These are phyloP conservation scores for Populus pruinosa DNA, from an alignment of 345 rosid species.

Conservation along the genomic window DNA sequence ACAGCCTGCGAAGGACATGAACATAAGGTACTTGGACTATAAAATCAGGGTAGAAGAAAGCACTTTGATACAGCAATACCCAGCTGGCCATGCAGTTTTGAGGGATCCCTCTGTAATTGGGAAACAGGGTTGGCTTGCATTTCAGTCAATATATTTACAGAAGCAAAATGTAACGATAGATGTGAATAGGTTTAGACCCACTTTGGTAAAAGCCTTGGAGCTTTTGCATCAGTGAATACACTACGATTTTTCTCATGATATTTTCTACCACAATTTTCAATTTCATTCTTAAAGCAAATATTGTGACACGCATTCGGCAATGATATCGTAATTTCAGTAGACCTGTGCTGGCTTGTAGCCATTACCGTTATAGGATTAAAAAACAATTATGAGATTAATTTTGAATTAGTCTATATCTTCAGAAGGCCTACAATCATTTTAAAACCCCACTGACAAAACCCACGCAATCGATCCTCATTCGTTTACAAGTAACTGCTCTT, in stretches of 20 bases:
- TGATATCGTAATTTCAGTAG: background rate
- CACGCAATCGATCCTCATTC: background rate
- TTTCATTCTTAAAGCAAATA: background rate
- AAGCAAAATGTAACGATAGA: slow-evolving; percentile 69
- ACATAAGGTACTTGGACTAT: slow-evolving; percentile 61
- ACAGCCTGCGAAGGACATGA: slow-evolving; percentile 62
- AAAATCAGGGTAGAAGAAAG: slow-evolving; percentile 59
- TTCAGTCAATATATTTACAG: slow-evolving; percentile 56
- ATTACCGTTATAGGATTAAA: no score
- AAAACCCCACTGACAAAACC: no score
- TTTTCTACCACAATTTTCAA: background rate
- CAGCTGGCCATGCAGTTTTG: slow-evolving; percentile 50
- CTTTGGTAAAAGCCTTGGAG: slow-evolving; percentile 57
- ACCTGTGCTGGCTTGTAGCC: background rate
- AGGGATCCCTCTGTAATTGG: slow-evolving; percentile 41
- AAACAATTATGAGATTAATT: no score
- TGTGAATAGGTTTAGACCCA: slow-evolving; percentile 54
- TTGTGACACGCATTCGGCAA: no score
- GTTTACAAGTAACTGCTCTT: no score
- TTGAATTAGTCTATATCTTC: background rate
- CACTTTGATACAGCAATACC: slow-evolving; percentile 45
- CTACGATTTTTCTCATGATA: background rate
- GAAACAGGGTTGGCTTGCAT: slow-evolving; percentile 59
- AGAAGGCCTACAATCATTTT: background rate
- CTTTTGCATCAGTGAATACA: slow-evolving; percentile 35